Conservation (phyloP, 2,329 filamentous ascomycete species). For the Epichloe hybrida region DNA sequence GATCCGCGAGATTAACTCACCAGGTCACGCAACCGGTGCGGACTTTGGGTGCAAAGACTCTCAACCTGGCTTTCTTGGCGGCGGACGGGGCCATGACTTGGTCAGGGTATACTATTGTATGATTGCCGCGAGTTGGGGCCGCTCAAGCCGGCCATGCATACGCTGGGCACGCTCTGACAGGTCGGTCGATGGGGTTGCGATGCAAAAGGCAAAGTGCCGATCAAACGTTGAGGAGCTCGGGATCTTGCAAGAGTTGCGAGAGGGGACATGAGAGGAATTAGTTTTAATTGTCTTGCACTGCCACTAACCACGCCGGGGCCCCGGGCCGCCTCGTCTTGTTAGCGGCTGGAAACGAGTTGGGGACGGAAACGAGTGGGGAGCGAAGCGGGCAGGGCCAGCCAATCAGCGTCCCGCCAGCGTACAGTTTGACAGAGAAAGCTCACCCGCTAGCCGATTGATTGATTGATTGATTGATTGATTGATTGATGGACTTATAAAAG, state of each 20-base stretch:
- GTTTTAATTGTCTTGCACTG: background rate
- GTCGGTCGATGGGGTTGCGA: background rate
- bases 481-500: background rate
- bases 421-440: background rate
- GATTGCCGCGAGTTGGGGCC: background rate
- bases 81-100: conserved; percentile 1
- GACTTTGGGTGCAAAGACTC: conserved; percentile 2
- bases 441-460: background rate
- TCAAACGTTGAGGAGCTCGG: background rate
- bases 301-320: background rate
- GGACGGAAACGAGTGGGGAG: background rate
- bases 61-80: background rate
- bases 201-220: background rate
- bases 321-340: background rate
- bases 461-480: no score
- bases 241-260: background rate
- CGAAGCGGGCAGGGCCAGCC: background rate
- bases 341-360: background rate
- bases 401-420: background rate
- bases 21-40: conserved; percentile 3
- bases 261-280: background rate
- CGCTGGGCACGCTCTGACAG: background rate
- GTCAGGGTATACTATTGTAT: background rate
- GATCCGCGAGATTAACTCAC: background rate
- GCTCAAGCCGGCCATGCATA: background rate